Evolutionary conservation across 1,139 yeast genomes (phyloP).

Genomic region (Yamadazyma siamensis): DNA sequence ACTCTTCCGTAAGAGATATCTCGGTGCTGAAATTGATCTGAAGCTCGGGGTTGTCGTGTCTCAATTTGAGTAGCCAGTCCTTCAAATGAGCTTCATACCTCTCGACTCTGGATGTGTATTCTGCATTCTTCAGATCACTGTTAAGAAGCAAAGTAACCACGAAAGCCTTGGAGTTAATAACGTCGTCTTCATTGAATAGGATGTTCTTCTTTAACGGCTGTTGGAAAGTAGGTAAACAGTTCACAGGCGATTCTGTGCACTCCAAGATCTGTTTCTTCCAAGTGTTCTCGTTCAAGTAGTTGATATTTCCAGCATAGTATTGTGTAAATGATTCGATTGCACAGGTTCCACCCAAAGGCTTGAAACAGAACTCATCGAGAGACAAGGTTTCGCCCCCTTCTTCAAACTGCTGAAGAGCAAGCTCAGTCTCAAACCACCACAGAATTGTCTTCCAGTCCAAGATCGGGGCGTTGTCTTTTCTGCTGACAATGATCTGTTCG

Average conservation of each 20-base stretch:
- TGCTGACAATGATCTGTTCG: slow-evolving; percentile 78
- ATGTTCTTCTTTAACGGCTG: slow-evolving; percentile 78
- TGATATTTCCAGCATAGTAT: slow-evolving; percentile 69
- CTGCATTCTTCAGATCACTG: slow-evolving; percentile 26
- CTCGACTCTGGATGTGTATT: slow-evolving; percentile 40
- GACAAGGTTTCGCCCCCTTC: slow-evolving; percentile 21
- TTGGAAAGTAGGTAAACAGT: slow-evolving; percentile 85
- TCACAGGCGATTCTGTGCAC: slow-evolving; percentile 82
- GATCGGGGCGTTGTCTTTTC: slow-evolving; percentile 56
- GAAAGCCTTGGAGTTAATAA: slow-evolving; percentile 63
- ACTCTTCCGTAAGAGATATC: slow-evolving; percentile 76
- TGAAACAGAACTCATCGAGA: slow-evolving; percentile 74
- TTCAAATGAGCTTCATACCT: slow-evolving; percentile 69
- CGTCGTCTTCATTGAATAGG: slow-evolving; percentile 53
- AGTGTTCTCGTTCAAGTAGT: slow-evolving; percentile 40
- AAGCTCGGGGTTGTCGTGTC: slow-evolving; percentile 48
- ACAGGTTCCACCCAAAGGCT: slow-evolving; percentile 76
- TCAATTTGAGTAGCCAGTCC: slow-evolving; percentile 48
- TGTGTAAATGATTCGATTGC: slow-evolving; percentile 90
- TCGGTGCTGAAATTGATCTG: slow-evolving; percentile 77
- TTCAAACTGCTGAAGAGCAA: slow-evolving; percentile 39
- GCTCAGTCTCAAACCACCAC: slow-evolving; percentile 89
- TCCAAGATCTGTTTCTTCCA: slow-evolving; percentile 55
- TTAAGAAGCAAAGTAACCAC: slow-evolving; percentile 69
- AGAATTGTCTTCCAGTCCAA: slow-evolving; percentile 60